Conservation (phyloP, 305 asterid species). For the Nicotiana rustica region DNA sequence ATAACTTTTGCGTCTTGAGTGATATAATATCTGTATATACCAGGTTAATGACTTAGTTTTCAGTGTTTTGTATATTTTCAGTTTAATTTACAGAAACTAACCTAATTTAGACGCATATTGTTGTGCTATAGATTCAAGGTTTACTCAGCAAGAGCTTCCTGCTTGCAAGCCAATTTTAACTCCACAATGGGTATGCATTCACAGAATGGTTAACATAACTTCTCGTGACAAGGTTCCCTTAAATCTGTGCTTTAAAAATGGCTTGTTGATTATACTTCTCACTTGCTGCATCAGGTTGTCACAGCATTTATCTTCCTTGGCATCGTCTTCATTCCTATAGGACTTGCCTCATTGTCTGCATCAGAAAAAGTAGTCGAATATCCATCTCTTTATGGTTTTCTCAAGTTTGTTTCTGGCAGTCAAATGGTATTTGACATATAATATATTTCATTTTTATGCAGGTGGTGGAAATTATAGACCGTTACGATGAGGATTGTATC, state of each 20-base stretch:
- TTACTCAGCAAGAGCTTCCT: slow-evolving; percentile 93
- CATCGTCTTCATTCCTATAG: slow-evolving; percentile 75
- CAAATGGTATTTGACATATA: slow-evolving; percentile 7
- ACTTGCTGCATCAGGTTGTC: slow-evolving; percentile 58
- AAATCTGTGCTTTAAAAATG: not conserved
- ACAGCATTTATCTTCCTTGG: slow-evolving; percentile 65
- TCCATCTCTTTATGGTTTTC: slow-evolving; percentile 10
- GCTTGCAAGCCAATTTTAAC: slow-evolving; percentile 92
- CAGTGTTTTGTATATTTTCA: not conserved
- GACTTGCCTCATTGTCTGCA: slow-evolving; percentile 71
- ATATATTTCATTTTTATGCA: slow-evolving; percentile 36
- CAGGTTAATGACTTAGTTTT: not conserved
- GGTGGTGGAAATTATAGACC: slow-evolving; percentile 85
- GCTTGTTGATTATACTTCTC: not conserved
- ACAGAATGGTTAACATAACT: not conserved
- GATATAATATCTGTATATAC: not conserved
- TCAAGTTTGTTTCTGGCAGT: not conserved
- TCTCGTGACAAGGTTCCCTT: not conserved
- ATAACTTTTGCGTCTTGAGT: not conserved
- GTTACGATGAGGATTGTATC: slow-evolving; percentile 71
- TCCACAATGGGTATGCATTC: slow-evolving; percentile 72
- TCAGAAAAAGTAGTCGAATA: slow-evolving; percentile 60
- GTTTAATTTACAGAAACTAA: not conserved
- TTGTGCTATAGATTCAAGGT: slow-evolving; percentile 75
- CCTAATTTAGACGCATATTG: not conserved